These are phyloP conservation scores for Entophlyctis helioformis DNA, from an alignment of 192 early-diverging fungal species.

Conservation along the genomic window DNA sequence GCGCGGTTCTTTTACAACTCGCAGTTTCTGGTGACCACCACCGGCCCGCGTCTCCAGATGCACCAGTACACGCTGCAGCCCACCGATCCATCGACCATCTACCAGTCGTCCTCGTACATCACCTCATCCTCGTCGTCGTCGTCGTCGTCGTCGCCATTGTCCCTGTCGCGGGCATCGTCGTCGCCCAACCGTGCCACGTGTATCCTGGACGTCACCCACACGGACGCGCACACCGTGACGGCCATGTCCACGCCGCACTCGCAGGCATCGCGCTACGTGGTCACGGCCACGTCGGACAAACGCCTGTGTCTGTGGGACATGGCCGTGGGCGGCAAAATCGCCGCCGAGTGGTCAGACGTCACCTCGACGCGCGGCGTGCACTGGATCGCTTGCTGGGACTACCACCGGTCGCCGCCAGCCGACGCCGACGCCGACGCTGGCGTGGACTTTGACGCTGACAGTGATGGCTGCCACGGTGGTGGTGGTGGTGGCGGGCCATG, in stretches of 20 bases:
- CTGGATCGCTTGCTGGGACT: slow-evolving; percentile 4
- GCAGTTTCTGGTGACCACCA: slow-evolving; percentile 5
- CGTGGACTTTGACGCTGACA: no score
- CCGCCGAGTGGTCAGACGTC: no score
- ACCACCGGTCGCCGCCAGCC: slow-evolving; percentile 1
- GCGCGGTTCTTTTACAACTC: slow-evolving; percentile 9
- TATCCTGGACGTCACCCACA: neutral
- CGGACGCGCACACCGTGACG: slow-evolving; percentile 4
- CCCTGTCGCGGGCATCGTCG: no score
- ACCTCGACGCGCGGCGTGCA: slow-evolving; percentile 6
- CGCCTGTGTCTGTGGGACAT: slow-evolving; percentile 10
- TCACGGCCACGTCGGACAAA: slow-evolving; percentile 11
- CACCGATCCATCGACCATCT: slow-evolving; percentile 4
- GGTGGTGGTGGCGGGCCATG: no score
- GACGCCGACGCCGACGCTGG: no score
- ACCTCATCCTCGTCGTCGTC: no score
- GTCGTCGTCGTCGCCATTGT: no score
- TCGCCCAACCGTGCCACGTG: slow-evolving; percentile 11
- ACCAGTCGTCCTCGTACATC: no score
- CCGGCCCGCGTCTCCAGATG: neutral
- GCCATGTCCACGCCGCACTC: slow-evolving; percentile 8
- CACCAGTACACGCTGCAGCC: slow-evolving; percentile 7
- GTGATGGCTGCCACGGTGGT: no score
- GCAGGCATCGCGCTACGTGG: slow-evolving; percentile 1
- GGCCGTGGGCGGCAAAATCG: no score